Evolutionary conservation across 176 grass and related monocot species (phyloP), one percentile per base, ranked within the genome.

Genomic region (Otatea glauca): DNA sequence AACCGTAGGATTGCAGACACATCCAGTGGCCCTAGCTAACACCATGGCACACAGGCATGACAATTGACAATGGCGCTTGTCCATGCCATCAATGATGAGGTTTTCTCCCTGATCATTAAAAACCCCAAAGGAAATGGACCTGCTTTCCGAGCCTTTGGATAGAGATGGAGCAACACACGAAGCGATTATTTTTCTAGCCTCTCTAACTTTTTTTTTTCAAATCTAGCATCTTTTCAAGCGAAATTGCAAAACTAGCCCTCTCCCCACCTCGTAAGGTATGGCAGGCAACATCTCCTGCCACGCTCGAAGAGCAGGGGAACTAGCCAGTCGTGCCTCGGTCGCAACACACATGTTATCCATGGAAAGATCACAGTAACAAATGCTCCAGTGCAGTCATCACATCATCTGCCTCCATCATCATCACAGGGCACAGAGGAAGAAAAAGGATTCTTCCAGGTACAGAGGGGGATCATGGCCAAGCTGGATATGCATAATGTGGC

Each of bases 401-500:
- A 50, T 66, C 76, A 24, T 1, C 53, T 5, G 50, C 20, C 77
- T 65, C 65, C 29, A 83, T 73, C 78, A 73, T 41, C 84, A 55
- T 81, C 65, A 56, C 34, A 27, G 49, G 18, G 29, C 47, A 68
- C 32, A 25, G 32, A 23, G 25, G 5, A 32, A 16, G 25, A 63
- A 32, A 73, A 29, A 2, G 23, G 51, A 23, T 76, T 76, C 50
- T 75, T 75, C 18, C 24, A 9, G 55, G 43, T 74, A 41, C 61
- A 56, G 24, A 49, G 68, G 68, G 54, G 25, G 34, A 72, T 86
- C 72, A 90, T 77, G 83, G 84, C 60, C 74, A 58, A 72, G 80
- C 80, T 79, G 89, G 88, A 83, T 66, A 90, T 29, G 72, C 77
- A 47, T 59, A 34, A 63, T 86, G 88, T 18, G 41, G 63, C 17